phyloP scores from a whole-genome alignment of 2,329 filamentous ascomycete species.

The Byssochlamys sp. region DNA sequence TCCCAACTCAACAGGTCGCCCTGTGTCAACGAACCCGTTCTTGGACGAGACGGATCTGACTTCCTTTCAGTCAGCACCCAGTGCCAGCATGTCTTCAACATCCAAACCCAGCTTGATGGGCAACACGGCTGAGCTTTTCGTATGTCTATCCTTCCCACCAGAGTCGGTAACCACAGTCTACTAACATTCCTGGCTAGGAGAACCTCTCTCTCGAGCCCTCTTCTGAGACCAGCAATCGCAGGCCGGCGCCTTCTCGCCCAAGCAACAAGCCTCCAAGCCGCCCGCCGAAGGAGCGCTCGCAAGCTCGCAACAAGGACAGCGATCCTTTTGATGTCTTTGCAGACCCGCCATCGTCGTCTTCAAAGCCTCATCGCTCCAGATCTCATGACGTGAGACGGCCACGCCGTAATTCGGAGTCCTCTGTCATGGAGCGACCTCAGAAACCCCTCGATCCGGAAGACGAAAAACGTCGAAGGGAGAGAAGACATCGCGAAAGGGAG shows the following conservation, averaged over 20 bases:
- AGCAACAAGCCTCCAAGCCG: constrained; percentile 16
- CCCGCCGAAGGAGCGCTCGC: constrained; percentile 16
- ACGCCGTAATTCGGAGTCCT: constrained; percentile 56
- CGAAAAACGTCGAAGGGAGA: constrained; percentile 41
- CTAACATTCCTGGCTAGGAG: constrained; percentile 19
- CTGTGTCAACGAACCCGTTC: constrained; percentile 54
- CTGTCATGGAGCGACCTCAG: constrained; percentile 44
- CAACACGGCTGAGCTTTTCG: constrained; percentile 50
- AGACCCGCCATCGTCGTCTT: constrained; percentile 26
- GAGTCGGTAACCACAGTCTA: not conserved
- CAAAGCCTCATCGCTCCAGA: constrained; percentile 18
- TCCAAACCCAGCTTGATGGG: constrained; percentile 34
- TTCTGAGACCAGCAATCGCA: constrained; percentile 28
- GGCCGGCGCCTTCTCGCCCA: constrained; percentile 22
- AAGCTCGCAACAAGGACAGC: constrained; percentile 18
- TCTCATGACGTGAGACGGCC: constrained; percentile 37
- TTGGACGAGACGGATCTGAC: constrained; percentile 39
- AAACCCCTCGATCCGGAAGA: constrained; percentile 41
- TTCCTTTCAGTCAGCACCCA: constrained; percentile 27
- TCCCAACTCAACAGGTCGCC: constrained; percentile 30
- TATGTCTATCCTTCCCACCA: constrained; percentile 32
- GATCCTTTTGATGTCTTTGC: constrained; percentile 41
- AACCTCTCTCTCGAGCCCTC: constrained; percentile 28
- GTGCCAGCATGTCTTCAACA: constrained; percentile 21
- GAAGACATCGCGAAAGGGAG: constrained; percentile 43